Evolutionary conservation across 2,329 filamentous ascomycete genomes (phyloP).

Genomic region (Chrysoporthe puriensis): DNA sequence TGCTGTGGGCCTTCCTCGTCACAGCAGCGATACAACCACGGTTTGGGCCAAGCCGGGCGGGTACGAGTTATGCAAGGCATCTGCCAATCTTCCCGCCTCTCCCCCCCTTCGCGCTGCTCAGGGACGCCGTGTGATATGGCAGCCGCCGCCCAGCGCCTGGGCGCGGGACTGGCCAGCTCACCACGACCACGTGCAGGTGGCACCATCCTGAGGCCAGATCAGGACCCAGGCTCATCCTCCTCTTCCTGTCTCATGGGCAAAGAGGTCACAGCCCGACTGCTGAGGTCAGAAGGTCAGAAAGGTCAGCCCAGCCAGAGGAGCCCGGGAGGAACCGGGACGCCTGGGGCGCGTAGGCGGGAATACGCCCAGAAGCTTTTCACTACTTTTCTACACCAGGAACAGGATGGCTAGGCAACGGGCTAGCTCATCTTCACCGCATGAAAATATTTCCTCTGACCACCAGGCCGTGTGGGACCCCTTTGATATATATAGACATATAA

Average conservation of each 20-base stretch:
- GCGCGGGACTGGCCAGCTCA: background rate
- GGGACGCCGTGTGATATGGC: too few species aligned
- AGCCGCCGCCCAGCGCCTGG: background rate
- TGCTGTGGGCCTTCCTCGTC: too few species aligned
- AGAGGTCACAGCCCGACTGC: too few species aligned
- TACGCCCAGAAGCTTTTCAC: background rate
- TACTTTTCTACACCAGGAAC: background rate
- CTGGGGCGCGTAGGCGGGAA: background rate
- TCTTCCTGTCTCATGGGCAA: background rate
- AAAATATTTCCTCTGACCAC: background rate
- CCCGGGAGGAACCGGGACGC: background rate
- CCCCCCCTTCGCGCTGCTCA: too few species aligned
- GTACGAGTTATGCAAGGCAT: too few species aligned
- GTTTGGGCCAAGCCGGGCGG: too few species aligned
- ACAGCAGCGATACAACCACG: too few species aligned
- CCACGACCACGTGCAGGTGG: background rate
- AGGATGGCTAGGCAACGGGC: background rate
- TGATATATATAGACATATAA: background rate
- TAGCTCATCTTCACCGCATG: conserved; percentile 2
- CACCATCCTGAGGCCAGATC: background rate
- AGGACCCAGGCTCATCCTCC: background rate
- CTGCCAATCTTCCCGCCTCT: too few species aligned
- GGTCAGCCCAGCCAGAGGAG: too few species aligned
- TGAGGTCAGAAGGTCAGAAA: too few species aligned
- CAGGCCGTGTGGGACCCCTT: background rate